These are phyloP conservation scores for Raffaelea ambrosiae DNA, from an alignment of 2,329 filamentous ascomycete species.

Conservation along the genomic window DNA sequence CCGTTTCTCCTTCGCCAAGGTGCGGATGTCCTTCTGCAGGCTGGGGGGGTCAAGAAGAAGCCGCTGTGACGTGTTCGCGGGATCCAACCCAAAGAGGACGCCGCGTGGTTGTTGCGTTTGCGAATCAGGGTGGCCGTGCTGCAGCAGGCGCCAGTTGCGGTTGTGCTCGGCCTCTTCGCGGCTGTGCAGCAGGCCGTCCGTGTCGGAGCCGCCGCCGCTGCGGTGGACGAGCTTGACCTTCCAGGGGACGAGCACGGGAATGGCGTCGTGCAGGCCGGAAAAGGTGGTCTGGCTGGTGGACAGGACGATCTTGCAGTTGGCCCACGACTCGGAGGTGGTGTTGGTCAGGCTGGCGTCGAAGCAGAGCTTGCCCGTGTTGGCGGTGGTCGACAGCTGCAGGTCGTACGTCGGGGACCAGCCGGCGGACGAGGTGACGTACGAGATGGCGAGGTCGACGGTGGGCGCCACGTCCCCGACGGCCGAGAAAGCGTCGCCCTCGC, in stretches of 20 bases:
- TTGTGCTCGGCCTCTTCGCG: conserved; percentile 27
- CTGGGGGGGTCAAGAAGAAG: too few relatives aligned
- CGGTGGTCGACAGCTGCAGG: conserved; percentile 48
- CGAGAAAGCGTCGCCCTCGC: conserved; percentile 3
- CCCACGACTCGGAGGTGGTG: conserved; percentile 55
- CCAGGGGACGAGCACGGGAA: conserved; percentile 50
- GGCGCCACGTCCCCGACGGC: conserved; percentile 7
- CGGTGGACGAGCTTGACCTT: conserved; percentile 36
- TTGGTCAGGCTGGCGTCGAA: conserved; percentile 58
- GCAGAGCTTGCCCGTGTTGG: conserved; percentile 41
- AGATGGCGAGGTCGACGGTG: conserved; percentile 40
- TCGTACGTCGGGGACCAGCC: conserved; percentile 56
- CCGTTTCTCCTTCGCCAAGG: too few relatives aligned
- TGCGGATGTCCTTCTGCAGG: too few relatives aligned
- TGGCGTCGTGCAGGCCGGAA: conserved; percentile 43
- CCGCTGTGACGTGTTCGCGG: too few relatives aligned
- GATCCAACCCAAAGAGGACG: conserved; percentile 31
- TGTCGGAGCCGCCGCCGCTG: conserved; percentile 1
- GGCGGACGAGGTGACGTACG: conserved; percentile 49
- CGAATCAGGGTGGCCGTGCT: conserved; percentile 13
- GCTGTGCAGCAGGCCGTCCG: conserved; percentile 26
- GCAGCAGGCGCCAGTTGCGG: conserved; percentile 18
- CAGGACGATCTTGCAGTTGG: conserved; percentile 48
- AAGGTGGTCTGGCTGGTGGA: conserved; percentile 56
- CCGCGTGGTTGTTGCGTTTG: conserved; percentile 19